Percentiles rank a stretch among this genome's conserved stretches.
These are phyloP conservation scores for Streptanthus diversifolius DNA, from an alignment of 345 rosid species.

Conservation along the genomic window DNA sequence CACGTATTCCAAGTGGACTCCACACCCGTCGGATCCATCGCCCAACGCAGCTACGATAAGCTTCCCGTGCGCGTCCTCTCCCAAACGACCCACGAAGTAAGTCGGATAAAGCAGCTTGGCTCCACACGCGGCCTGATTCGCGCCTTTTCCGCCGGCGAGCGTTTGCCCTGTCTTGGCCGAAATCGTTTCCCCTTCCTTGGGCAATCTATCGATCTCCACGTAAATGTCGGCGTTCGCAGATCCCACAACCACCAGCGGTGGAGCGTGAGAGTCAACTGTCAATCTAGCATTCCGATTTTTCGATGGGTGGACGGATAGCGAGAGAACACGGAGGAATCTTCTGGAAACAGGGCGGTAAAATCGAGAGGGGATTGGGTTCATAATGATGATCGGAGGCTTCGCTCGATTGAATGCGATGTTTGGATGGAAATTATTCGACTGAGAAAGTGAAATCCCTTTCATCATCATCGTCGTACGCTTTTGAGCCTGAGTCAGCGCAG, in stretches of 20 bases:
- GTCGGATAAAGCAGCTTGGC: slow-evolving; percentile 71
- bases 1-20: slow-evolving; percentile 59
- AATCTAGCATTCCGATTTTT: slow-evolving; percentile 24
- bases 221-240: slow-evolving; percentile 88
- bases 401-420: slow-evolving; percentile 17
- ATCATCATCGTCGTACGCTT: slow-evolving; percentile 8
- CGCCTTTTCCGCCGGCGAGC: slow-evolving; percentile 92
- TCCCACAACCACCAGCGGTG: slow-evolving; percentile 81
- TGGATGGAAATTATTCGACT: slow-evolving; percentile 19
- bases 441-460: slow-evolving; percentile 40
- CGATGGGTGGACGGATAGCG: slow-evolving; percentile 35
- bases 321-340: slow-evolving; percentile 33
- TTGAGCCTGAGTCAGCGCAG: neutral
- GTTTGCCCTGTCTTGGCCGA: slow-evolving; percentile 74
- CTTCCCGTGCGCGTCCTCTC: slow-evolving; percentile 80
- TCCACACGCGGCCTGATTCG: slow-evolving; percentile 93
- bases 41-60: slow-evolving; percentile 58
- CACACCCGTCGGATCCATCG: slow-evolving; percentile 37
- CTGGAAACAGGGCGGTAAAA: neutral
- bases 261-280: neutral
- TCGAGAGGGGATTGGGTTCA: slow-evolving; percentile 24
- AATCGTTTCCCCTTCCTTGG: slow-evolving; percentile 74
- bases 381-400: slow-evolving; percentile 15
- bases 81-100: slow-evolving; percentile 74
- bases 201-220: slow-evolving; percentile 79